phyloP scores from a whole-genome alignment of 257 asterid genomes.

The Prunella vulgaris region DNA sequence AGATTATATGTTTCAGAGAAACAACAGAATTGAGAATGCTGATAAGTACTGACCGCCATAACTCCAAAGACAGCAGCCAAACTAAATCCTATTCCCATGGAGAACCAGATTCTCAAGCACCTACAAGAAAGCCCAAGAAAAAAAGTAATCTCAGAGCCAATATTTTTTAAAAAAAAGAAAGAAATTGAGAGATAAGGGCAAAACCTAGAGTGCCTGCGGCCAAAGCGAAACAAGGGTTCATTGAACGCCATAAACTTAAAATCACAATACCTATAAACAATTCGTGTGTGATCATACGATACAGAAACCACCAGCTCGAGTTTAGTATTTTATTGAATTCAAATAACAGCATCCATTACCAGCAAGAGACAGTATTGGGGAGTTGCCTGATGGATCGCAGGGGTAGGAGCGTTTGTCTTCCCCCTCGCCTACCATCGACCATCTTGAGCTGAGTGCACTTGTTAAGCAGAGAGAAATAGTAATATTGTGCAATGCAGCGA shows the following conservation, averaged over 20 bases:
- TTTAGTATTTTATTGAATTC: not conserved
- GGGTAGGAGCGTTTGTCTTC: constrained; percentile 55
- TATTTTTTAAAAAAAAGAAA: not conserved
- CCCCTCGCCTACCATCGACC: constrained; percentile 56
- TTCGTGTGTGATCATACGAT: not conserved
- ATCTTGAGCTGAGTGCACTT: not conserved
- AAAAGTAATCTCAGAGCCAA: not conserved
- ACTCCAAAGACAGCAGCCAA: constrained; percentile 57
- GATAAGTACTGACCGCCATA: constrained; percentile 35
- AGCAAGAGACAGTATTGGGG: constrained; percentile 59
- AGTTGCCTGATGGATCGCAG: constrained; percentile 38
- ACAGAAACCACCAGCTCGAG: not conserved
- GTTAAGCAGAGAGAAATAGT: too few relatives aligned
- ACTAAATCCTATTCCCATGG: constrained; percentile 75
- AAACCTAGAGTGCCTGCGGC: constrained; percentile 70
- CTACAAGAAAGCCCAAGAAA: constrained; percentile 28
- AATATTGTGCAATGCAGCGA: too few relatives aligned
- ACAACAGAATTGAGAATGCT: not conserved
- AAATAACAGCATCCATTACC: constrained; percentile 28
- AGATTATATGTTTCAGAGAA: not conserved
- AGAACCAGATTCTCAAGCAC: constrained; percentile 66
- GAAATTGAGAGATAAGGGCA: not conserved
- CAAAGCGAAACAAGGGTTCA: constrained; percentile 61
- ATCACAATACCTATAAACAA: constrained; percentile 67
- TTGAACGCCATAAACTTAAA: constrained; percentile 55